Evolutionary conservation across 1,139 yeast genomes (phyloP).

Genomic region (Protomyces lactucae-debilis): DNA sequence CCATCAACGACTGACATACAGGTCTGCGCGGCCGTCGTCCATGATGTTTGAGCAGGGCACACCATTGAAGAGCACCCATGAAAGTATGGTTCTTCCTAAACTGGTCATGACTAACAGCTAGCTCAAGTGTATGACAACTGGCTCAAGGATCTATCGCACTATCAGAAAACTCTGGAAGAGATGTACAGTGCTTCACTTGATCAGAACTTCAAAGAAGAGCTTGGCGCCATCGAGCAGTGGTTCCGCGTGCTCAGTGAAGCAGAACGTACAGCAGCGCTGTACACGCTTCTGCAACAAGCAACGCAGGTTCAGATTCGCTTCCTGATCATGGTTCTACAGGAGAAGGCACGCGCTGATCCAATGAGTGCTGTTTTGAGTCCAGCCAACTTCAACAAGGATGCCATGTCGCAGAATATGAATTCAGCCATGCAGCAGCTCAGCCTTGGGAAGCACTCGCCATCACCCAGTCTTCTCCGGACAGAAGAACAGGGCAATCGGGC

Average conservation of each 20-base stretch:
- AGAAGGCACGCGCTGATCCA: constrained; percentile 38
- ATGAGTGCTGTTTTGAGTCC: constrained; percentile 37
- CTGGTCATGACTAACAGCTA: background rate
- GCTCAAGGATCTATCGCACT: constrained; percentile 40
- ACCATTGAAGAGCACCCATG: constrained; percentile 4
- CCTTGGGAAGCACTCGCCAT: background rate
- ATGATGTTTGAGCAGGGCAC: constrained; percentile 10
- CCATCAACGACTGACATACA: background rate
- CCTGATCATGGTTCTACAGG: constrained; percentile 41
- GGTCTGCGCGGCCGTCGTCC: constrained; percentile 20
- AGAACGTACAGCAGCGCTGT: constrained; percentile 43
- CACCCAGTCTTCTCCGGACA: constrained; percentile 14
- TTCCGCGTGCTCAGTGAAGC: constrained; percentile 40
- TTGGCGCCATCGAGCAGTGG: constrained; percentile 42
- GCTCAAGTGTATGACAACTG: constrained; percentile 37
- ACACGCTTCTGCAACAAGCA: constrained; percentile 41
- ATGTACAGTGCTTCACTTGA: constrained; percentile 40
- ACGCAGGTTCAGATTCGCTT: constrained; percentile 42
- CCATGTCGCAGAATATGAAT: constrained; percentile 7
- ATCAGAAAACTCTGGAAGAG: constrained; percentile 39
- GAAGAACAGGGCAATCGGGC: constrained; percentile 9
- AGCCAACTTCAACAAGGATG: constrained; percentile 32
- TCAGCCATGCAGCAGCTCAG: constrained; percentile 2
- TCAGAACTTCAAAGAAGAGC: constrained; percentile 37
- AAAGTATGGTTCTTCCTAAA: background rate